A percentile compares a stretch with the other conserved stretches of the same genome.
Conservation (phyloP, 495 filamentous ascomycete genomes). For the Talaromyces liani region DNA sequence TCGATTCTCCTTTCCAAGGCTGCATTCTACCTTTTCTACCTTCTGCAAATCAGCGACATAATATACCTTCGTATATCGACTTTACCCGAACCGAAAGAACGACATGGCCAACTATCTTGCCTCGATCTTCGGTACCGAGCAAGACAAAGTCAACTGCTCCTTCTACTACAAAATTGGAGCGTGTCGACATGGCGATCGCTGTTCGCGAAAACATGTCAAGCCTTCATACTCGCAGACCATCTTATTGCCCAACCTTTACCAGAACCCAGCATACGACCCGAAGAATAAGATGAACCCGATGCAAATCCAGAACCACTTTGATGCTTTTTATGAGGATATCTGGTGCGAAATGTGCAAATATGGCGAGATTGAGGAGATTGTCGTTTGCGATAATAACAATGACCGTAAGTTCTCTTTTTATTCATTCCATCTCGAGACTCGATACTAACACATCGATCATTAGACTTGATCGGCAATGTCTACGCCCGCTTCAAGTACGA, state of each 20-base stretch:
- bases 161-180: constrained; percentile 98
- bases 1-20: neutral
- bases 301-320: constrained; percentile 98
- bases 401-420: constrained; percentile 56
- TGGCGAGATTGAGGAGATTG: constrained; percentile 81
- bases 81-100: neutral
- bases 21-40: neutral
- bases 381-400: constrained; percentile 94
- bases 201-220: constrained; percentile 97
- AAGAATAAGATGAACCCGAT: constrained; percentile 92
- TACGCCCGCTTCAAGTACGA: constrained; percentile 99
- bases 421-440: no score
- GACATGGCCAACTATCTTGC: constrained; percentile 93
- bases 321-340: constrained; percentile 99
- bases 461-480: constrained; percentile 96
- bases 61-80: neutral
- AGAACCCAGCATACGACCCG: constrained; percentile 95
- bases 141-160: constrained; percentile 86
- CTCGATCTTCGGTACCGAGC: constrained; percentile 98
- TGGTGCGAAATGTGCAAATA: constrained; percentile 99
- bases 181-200: constrained; percentile 96
- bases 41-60: neutral
- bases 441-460: constrained; percentile 6
- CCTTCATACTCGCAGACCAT: constrained; percentile 96
- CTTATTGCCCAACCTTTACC: constrained; percentile 96